phyloP scores from a whole-genome alignment of 345 rosid species.

The Hypericum perforatum region DNA sequence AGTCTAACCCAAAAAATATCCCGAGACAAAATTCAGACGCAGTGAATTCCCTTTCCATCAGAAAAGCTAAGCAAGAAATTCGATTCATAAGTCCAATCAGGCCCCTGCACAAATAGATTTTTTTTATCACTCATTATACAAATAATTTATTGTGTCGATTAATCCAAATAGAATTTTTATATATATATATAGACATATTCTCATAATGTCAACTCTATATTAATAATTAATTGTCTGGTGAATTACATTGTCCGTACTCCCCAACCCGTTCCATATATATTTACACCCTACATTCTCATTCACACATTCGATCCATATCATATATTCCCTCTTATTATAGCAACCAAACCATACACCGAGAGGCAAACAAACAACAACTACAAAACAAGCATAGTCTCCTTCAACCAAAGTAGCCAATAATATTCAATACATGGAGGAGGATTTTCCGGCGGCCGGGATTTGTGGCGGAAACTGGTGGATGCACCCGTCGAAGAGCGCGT shows the following conservation, averaged over 20 bases:
- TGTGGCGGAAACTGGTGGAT: constrained; percentile 61
- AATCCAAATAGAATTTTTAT: too few species aligned
- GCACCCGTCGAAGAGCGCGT: constrained; percentile 28
- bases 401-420: not conserved
- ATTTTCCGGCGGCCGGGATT: constrained; percentile 41
- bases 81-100: too few species aligned
- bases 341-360: not conserved
- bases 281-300: constrained; percentile 1
- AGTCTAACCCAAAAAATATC: too few species aligned
- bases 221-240: constrained; percentile 18
- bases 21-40: too few species aligned
- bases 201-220: constrained; percentile 28
- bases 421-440: constrained; percentile 48
- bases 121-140: too few species aligned
- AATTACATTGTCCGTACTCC: constrained; percentile 23
- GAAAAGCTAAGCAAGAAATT: too few species aligned
- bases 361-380: not conserved
- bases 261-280: constrained; percentile 20
- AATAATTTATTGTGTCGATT: too few species aligned
- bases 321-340: not conserved
- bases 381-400: not conserved
- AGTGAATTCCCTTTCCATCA: too few species aligned
- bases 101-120: too few species aligned
- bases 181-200: too few species aligned
- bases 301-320: not conserved